These are phyloP conservation scores for Pythium aphanidermatum DNA, from an alignment of 352 stramenopile species.

Conservation along the genomic window DNA sequence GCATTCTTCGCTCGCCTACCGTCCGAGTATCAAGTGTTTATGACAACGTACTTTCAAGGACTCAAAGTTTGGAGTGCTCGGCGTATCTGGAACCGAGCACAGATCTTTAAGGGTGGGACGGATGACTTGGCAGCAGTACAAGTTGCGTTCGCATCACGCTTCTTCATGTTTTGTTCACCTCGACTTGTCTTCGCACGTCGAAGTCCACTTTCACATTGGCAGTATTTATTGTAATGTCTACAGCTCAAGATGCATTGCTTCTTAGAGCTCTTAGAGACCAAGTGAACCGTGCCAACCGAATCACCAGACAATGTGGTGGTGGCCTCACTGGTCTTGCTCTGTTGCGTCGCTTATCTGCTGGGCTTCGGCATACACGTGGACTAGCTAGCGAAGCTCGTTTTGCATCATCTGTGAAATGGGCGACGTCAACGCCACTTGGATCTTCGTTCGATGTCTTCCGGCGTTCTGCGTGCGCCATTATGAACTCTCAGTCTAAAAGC, in stretches of 20 bases:
- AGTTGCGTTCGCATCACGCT: neutral
- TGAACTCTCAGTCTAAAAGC: too few species aligned
- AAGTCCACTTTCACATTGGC: neutral
- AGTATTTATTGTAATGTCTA: neutral
- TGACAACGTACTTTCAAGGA: neutral
- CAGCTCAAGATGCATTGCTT: too few species aligned
- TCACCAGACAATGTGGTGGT: neutral
- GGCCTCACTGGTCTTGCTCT: neutral
- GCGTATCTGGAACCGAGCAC: neutral
- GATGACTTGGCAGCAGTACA: neutral
- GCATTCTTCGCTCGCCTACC: too few species aligned
- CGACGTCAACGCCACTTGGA: too few species aligned
- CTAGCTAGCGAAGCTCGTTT: too few species aligned
- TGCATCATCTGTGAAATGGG: too few species aligned
- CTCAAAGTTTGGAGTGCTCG: neutral
- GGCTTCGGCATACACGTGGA: neutral
- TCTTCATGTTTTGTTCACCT: conserved; percentile 1
- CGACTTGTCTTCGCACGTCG: neutral
- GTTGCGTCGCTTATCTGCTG: neutral
- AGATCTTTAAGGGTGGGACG: neutral
- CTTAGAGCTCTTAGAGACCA: too few species aligned
- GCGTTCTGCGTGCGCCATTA: too few species aligned
- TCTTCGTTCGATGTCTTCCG: too few species aligned
- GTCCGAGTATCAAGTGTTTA: too few species aligned
- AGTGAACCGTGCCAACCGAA: too few species aligned